Percentiles rank a stretch among this genome's conserved stretches.
These are phyloP conservation scores for Boletus speciosus DNA, from an alignment of 768 basidiomycete genomes.

Conservation along the genomic window DNA sequence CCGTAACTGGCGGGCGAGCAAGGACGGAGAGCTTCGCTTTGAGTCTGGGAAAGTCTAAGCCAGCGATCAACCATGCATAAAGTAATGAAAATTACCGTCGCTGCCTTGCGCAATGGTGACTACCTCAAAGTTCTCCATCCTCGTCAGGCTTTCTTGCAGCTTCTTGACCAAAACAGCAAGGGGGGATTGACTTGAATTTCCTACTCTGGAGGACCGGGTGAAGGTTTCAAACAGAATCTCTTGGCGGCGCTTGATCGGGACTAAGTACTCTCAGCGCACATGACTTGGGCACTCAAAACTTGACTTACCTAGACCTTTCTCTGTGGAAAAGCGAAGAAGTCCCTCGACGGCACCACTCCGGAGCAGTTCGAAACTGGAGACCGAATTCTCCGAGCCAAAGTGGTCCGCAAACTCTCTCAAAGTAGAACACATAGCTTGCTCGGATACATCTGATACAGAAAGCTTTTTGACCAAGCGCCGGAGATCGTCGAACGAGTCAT, in stretches of 20 bases:
- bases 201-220: conserved; percentile 47
- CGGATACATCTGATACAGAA: conserved; percentile 49
- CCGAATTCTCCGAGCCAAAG: conserved; percentile 72
- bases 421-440: conserved; percentile 58
- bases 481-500: conserved; percentile 62
- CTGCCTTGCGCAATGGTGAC: conserved; percentile 79
- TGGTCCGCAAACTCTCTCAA: conserved; percentile 75
- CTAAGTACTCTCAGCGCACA: conserved; percentile 37
- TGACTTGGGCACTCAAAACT: not conserved
- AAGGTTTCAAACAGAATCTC: conserved; percentile 81
- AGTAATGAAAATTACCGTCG: conserved; percentile 52
- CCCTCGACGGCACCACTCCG: conserved; percentile 92
- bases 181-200: conserved; percentile 48
- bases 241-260: conserved; percentile 60
- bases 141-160: conserved; percentile 89
- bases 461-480: conserved; percentile 63
- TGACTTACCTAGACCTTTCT: conserved; percentile 41
- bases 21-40: conserved; percentile 83
- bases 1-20: conserved; percentile 89
- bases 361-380: conserved; percentile 94
- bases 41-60: conserved; percentile 51
- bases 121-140: conserved; percentile 96
- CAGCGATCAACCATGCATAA: conserved; percentile 3
- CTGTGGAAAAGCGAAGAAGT: conserved; percentile 76
- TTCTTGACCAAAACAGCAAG: conserved; percentile 88